Evolutionary conservation across 148 eudicot species (phyloP).

Genomic region (Rhododendron kiyosumense): DNA sequence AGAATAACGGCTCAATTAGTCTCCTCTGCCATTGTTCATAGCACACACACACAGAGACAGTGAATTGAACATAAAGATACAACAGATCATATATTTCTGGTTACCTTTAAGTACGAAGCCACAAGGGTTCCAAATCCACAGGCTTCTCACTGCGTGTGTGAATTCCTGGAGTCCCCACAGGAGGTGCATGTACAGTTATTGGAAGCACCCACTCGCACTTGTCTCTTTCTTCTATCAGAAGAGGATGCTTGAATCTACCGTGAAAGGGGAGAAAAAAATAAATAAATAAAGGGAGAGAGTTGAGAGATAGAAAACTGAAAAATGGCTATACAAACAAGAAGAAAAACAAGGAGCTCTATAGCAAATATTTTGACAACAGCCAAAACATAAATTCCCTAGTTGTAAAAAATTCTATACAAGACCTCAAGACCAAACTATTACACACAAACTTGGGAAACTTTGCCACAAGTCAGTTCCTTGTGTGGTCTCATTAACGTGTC

Average conservation of each 20-base stretch:
- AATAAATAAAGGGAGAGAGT: neutral
- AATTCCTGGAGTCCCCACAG: conserved; percentile 46
- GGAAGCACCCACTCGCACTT: conserved; percentile 98
- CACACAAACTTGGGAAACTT: neutral
- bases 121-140: conserved; percentile 58
- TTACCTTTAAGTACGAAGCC: conserved; percentile 45
- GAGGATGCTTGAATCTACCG: conserved; percentile 86
- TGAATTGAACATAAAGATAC: neutral
- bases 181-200: conserved; percentile 88
- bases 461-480: neutral
- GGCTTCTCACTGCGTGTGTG: conserved; percentile 48
- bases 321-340: too few species aligned
- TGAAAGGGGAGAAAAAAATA: neutral
- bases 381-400: neutral
- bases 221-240: conserved; percentile 85
- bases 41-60: neutral
- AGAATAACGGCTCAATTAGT: neutral
- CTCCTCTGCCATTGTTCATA: neutral
- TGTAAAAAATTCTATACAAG: neutral
- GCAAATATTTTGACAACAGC: neutral
- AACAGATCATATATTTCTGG: neutral
- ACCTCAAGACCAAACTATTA: neutral
- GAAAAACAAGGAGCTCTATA: neutral
- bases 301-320: neutral
- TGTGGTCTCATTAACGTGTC: neutral